Conservation (phyloP, 495 filamentous ascomycete genomes). For the Daldinia concentrica region DNA sequence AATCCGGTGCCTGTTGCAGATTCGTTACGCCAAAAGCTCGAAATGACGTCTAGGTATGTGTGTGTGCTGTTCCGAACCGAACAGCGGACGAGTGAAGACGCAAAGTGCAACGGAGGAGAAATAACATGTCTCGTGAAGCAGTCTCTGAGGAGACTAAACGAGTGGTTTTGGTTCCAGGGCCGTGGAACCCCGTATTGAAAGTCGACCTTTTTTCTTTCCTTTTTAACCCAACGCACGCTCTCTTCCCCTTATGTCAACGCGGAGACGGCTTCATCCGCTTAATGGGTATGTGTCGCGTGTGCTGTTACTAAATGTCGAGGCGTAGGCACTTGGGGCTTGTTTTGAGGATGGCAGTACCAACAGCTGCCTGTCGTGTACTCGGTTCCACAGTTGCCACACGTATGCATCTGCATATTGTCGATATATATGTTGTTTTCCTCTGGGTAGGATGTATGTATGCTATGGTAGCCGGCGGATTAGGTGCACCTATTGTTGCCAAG, state of each 20-base stretch:
- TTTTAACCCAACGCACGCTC: background rate
- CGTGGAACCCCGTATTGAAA: slow-evolving; percentile 25
- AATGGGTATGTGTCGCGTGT: slow-evolving; percentile 29
- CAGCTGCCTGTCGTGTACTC: slow-evolving; percentile 50
- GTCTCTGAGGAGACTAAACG: slow-evolving; percentile 22
- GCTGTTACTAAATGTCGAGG: background rate
- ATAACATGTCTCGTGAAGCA: slow-evolving; percentile 14
- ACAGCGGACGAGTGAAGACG: slow-evolving; percentile 11
- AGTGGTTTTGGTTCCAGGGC: slow-evolving; percentile 17
- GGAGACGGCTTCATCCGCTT: slow-evolving; percentile 10
- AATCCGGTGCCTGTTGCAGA: slow-evolving; percentile 16
- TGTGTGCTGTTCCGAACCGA: slow-evolving; percentile 8
- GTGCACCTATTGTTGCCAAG: slow-evolving; percentile 17
- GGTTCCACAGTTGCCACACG: slow-evolving; percentile 48
- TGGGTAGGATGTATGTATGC: slow-evolving; percentile 23
- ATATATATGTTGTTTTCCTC: slow-evolving; percentile 7
- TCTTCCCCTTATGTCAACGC: slow-evolving; percentile 6
- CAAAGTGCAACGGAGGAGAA: slow-evolving; percentile 28
- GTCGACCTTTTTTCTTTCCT: slow-evolving; percentile 12
- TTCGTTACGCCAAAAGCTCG: slow-evolving; percentile 26
- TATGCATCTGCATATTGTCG: slow-evolving; percentile 48
- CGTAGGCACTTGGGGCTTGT: slow-evolving; percentile 25
- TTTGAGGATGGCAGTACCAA: slow-evolving; percentile 51
- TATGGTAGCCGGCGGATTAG: slow-evolving; percentile 3
- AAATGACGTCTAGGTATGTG: slow-evolving; percentile 2